Percentiles rank a stretch among this genome's conserved stretches.
These are phyloP conservation scores for Medicago ruthenica DNA, from an alignment of 306 rosid species.

Conservation along the genomic window DNA sequence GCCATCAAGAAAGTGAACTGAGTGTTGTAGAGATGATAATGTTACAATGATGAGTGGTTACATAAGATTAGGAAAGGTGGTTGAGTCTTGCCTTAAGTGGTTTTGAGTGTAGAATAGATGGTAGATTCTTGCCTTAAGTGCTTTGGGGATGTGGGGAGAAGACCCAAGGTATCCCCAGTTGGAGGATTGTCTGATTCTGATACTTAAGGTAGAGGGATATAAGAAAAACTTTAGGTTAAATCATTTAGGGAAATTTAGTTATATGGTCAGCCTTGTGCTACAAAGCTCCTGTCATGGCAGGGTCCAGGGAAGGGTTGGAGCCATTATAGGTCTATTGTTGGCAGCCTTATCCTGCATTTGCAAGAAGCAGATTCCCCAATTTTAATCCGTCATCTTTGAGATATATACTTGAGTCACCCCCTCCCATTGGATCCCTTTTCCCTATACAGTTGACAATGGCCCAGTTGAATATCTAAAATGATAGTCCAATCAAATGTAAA, in stretches of 20 bases:
- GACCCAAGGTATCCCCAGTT: neutral
- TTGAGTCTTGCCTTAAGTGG: too few relatives aligned
- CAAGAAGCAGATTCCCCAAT: neutral
- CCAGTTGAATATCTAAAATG: constrained; percentile 30
- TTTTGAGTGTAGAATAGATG: neutral
- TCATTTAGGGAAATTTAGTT: neutral
- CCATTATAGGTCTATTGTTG: constrained; percentile 7
- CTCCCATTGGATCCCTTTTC: constrained; percentile 21
- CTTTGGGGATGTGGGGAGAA: neutral
- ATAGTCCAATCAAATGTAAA: constrained; percentile 27
- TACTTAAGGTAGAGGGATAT: neutral
- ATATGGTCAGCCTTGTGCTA: neutral
- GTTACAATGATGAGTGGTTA: neutral
- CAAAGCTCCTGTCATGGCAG: too few relatives aligned
- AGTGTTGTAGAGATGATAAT: neutral
- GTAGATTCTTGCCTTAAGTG: constrained; percentile 4
- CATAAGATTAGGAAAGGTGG: neutral
- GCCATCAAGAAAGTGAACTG: neutral
- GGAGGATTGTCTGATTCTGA: constrained; percentile 11
- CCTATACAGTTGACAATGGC: neutral
- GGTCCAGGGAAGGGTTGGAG: neutral
- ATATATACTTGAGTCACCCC: constrained; percentile 9
- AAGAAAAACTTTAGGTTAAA: constrained; percentile 9
- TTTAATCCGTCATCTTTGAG: neutral
- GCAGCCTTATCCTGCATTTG: constrained; percentile 2